Evolutionary conservation across 805 yeast genomes (phyloP), one percentile per base, ranked within the genome.

Genomic region (Kregervanrija delftensis): DNA sequence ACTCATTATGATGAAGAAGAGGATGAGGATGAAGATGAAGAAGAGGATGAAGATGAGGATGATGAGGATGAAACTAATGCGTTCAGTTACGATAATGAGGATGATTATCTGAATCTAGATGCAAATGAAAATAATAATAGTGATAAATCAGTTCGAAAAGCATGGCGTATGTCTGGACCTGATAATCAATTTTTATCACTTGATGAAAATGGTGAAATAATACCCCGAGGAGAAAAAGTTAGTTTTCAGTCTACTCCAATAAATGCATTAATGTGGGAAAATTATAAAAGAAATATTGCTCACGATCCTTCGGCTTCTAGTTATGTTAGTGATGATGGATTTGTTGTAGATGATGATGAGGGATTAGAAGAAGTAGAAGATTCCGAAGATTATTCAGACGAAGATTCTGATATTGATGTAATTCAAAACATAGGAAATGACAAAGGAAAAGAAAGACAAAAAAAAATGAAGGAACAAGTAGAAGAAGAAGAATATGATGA

Each of bases 301-400:
- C 10, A 34, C n/a, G 30, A 40, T 13, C 43, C 43, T 12, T 40
- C 39, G 39, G 15, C 11, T 2, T 43, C 43, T 12, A 31, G 15
- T 6, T 46, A 49, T 37, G 52, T 46, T 12, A 45, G 49, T 32
- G 51, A 49, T 43, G 49, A 46, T 35, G 49, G 54, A n/a, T 48
- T 48, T 30, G 49, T 46, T 5, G 52, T 46, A 1, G 44, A 41
- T 17, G 49, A 49, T 15, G 47, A 45, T n/a, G 51, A 49, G 5
- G 47, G 28, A 32, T 11, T 12, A 4, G 45, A 43, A n/a, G 41
- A 44, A 5, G 45, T 30, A 1, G 38, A n/a, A 3, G 41, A 32
- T 8, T 35, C 39, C 3, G 33, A 33, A 8, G 35, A 36, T 11
- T 11, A n/a, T 2, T 38, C 41, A 34, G 39, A 40, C 28, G 35